Evolutionary conservation across 306 rosid genomes (phyloP), one percentile per base, ranked within the genome.

Genomic region (Herpetospermum pedunculosum): DNA sequence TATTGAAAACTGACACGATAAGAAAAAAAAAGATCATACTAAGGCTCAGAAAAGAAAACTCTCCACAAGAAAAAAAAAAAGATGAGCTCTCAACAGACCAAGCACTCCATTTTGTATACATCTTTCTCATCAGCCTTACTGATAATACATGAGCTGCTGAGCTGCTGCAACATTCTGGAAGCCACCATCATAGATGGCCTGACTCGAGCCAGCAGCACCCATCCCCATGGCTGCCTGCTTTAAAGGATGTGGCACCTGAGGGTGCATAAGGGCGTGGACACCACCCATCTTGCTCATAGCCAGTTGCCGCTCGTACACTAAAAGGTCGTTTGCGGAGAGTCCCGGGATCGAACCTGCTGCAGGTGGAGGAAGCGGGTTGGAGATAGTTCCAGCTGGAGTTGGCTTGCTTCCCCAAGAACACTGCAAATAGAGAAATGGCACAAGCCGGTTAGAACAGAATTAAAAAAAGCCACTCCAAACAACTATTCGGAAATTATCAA

Each of bases 341-440:
- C 95, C 92, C 0, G 88, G 94, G 26, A 91, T 49, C 12, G 96
- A 76, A 8, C 75, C 84, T 52, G 94, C 88, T 37, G 84, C 88
- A 49, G 98, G 98, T 0, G 98, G 98, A 44, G 98, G 97, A 25
- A 94, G 96, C 14, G 98, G 98, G 81, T 94, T 94, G 14, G 97
- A 94, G 72, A 87, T 80, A 38, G 97, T 94, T 75, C 98, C 98
- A 1, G 95, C 82, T 75, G 96, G 95, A n/a, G 98, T 94, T 16
- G 98, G 92, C 88, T 94, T 94, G 92, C 96, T 94, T 10, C 98
- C 98, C 98, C 98, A 94, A 1, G 95, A 94, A 77, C 98, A 94
- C 98, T 94, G 72, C 23, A 76, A 32, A 43, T 77, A 44, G 16
- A 72, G 8, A 60, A 64, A 44, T 14, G 8, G 15, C 4, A 7